phyloP scores from a whole-genome alignment of 1,284 basidiomycete species.

The Ceratobasidium sp. region DNA sequence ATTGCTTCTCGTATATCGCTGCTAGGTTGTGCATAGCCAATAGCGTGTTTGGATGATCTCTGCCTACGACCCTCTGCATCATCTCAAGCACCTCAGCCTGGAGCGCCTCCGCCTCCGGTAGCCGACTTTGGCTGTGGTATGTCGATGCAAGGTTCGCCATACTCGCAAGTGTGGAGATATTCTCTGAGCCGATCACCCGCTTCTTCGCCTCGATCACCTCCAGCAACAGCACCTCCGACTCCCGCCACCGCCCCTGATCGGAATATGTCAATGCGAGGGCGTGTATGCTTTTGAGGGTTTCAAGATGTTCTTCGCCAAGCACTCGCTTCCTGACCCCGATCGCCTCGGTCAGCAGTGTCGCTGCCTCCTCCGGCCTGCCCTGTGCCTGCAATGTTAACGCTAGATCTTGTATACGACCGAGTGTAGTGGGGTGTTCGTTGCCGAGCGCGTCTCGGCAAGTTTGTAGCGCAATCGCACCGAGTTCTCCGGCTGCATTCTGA shows the following conservation, averaged over 20 bases:
- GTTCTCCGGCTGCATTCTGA: too few relatives aligned
- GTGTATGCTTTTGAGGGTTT: neutral
- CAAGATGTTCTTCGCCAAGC: conserved; percentile 8
- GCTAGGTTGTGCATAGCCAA: neutral
- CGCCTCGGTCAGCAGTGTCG: neutral
- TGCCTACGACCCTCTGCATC: neutral
- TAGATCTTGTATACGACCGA: neutral
- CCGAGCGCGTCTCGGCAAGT: too few relatives aligned
- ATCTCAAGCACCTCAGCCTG: neutral
- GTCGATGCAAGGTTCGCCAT: neutral
- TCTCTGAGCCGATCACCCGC: neutral
- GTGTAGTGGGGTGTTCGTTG: neutral
- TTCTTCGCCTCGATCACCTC: neutral
- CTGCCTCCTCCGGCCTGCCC: neutral
- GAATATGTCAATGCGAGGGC: neutral
- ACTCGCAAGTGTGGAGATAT: neutral
- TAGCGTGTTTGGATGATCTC: conserved; percentile 4
- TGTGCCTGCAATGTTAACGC: neutral
- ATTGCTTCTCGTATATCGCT: neutral
- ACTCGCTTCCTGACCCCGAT: neutral
- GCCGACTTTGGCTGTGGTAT: neutral
- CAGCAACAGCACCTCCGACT: neutral
- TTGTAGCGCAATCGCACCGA: too few relatives aligned
- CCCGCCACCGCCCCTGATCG: conserved; percentile 3
- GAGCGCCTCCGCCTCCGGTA: neutral